Evolutionary conservation across 768 basidiomycete genomes (phyloP).

Genomic region (Suillus plorans): DNA sequence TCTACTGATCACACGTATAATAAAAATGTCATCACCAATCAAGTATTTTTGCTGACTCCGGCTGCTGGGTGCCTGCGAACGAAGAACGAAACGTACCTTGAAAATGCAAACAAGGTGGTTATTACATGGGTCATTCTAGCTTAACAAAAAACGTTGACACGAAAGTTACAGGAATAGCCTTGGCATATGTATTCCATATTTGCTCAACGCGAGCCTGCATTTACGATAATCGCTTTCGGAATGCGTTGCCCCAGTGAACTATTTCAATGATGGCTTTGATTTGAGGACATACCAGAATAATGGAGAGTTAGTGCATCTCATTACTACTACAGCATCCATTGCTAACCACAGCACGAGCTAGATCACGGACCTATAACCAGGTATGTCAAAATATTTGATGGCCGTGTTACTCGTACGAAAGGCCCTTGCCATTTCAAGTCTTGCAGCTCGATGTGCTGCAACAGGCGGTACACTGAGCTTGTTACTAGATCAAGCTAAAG

Average conservation of each 20-base stretch:
- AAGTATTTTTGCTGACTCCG: constrained; percentile 52
- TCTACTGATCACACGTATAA: constrained; percentile 54
- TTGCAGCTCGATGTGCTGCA: constrained; percentile 44
- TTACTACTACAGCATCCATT: background rate
- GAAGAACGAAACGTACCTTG: constrained; percentile 39
- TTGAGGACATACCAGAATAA: constrained; percentile 29
- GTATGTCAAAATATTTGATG: constrained; percentile 25
- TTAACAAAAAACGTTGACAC: background rate
- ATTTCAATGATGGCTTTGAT: constrained; percentile 30
- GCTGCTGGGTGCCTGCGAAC: constrained; percentile 44
- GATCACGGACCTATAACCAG: constrained; percentile 64
- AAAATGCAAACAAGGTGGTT: constrained; percentile 47
- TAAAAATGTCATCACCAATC: constrained; percentile 64
- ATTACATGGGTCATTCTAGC: background rate
- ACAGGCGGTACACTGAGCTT: constrained; percentile 38
- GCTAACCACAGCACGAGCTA: constrained; percentile 14
- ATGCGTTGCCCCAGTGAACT: constrained; percentile 29
- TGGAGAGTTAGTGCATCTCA: constrained; percentile 14
- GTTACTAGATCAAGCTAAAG: constrained; percentile 45
- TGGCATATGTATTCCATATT: constrained; percentile 26
- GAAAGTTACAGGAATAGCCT: constrained; percentile 19
- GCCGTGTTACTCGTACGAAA: constrained; percentile 15
- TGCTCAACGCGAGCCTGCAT: background rate
- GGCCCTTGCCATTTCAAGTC: constrained; percentile 56
- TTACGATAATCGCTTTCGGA: constrained; percentile 27